Evolutionary conservation across 2,329 filamentous ascomycete genomes (phyloP).

Genomic region (Alternaria solani): DNA sequence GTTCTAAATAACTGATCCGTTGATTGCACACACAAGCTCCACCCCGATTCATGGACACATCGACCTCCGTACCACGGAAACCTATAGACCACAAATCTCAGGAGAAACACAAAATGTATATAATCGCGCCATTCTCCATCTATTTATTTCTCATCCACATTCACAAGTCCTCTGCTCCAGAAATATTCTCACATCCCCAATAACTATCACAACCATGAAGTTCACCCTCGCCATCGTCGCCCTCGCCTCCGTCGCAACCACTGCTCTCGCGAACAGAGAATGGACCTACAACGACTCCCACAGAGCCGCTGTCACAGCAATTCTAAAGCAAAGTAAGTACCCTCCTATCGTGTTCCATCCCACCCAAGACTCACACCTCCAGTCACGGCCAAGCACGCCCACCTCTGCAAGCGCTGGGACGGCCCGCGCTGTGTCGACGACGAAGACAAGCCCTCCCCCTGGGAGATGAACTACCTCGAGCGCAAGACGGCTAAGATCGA

Average conservation of each 20-base stretch:
- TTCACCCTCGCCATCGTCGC: background rate
- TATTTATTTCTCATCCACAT: background rate
- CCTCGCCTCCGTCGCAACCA: background rate
- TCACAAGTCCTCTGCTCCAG: background rate
- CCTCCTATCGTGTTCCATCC: background rate
- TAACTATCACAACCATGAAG: background rate
- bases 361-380: background rate
- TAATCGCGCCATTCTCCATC: fast-evolving
- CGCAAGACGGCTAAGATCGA: background rate
- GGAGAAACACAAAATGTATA: background rate
- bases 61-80: background rate
- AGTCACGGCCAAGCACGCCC: background rate
- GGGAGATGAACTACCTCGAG: background rate
- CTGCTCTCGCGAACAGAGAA: background rate
- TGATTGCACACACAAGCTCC: background rate
- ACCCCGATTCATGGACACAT: background rate
- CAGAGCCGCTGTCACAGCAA: background rate
- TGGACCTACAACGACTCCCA: background rate
- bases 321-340: background rate
- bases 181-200: background rate
- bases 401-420: background rate
- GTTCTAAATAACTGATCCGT: background rate
- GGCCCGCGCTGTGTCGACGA: background rate
- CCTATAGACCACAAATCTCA: background rate
- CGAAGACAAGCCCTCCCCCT: background rate